Evolutionary conservation across 768 basidiomycete genomes (phyloP).

Genomic region (Termitomyces bulborhizus): DNA sequence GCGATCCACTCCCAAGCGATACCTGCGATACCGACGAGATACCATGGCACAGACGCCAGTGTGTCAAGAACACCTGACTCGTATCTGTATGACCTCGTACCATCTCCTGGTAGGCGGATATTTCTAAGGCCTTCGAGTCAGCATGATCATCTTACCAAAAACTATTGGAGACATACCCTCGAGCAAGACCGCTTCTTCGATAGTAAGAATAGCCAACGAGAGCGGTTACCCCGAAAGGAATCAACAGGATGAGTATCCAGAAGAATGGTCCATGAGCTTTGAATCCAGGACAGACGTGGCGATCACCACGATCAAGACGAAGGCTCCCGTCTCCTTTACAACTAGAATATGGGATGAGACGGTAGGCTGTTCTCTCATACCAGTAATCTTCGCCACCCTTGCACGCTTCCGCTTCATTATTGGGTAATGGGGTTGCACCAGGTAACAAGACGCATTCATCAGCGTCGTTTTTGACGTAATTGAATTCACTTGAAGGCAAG

Average conservation of each 20-base stretch:
- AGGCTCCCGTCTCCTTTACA: constrained; percentile 84
- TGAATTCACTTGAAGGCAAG: constrained; percentile 72
- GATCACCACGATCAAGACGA: constrained; percentile 68
- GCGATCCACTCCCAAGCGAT: constrained; percentile 66
- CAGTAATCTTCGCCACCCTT: constrained; percentile 65
- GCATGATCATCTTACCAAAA: constrained; percentile 1
- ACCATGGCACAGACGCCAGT: constrained; percentile 86
- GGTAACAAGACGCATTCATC: constrained; percentile 75
- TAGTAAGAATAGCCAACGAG: constrained; percentile 82
- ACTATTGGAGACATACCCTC: constrained; percentile 45
- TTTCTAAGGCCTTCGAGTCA: constrained; percentile 35
- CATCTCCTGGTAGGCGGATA: constrained; percentile 71
- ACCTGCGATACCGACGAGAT: constrained; percentile 70
- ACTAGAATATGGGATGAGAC: constrained; percentile 83
- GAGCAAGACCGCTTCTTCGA: constrained; percentile 59
- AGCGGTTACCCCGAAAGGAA: constrained; percentile 75
- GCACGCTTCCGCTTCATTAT: constrained; percentile 60
- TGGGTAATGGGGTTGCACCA: constrained; percentile 56
- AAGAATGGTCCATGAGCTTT: constrained; percentile 68
- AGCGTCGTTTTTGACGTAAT: constrained; percentile 61
- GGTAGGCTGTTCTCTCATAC: constrained; percentile 92
- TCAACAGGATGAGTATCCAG: constrained; percentile 72
- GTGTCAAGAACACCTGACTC: constrained; percentile 54
- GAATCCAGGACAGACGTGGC: constrained; percentile 81
- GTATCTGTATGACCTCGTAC: constrained; percentile 20